These are phyloP conservation scores for Pythium diclinum DNA, from an alignment of 352 stramenopile genomes.

Conservation along the genomic window DNA sequence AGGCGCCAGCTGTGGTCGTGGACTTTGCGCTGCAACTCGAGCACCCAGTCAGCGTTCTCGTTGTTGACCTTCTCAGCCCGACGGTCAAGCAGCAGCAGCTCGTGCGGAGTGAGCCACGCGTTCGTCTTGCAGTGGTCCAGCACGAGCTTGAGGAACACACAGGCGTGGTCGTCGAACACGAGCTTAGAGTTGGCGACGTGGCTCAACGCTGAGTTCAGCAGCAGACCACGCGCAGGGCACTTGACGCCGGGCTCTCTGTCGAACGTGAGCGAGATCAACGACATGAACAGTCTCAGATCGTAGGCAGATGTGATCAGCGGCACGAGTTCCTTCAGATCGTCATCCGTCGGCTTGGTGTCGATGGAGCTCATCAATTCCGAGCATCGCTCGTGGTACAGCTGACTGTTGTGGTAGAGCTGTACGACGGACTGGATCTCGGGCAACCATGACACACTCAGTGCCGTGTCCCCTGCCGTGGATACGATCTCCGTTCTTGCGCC, in stretches of 20 bases:
- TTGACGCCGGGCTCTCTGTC: not conserved
- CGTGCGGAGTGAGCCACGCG: not conserved
- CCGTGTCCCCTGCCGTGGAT: not conserved
- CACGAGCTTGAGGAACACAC: not conserved
- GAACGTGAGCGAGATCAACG: not conserved
- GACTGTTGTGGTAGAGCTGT: conserved; percentile 15
- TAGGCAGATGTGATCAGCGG: conserved; percentile 16
- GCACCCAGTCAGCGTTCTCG: conserved; percentile 13
- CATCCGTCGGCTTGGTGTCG: not conserved
- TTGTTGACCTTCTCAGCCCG: conserved; percentile 22
- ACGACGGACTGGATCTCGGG: not conserved
- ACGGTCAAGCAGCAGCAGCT: not conserved
- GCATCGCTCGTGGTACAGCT: conserved; percentile 16
- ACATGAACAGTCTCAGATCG: conserved; percentile 2
- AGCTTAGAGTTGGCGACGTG: not conserved
- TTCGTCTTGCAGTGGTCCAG: not conserved
- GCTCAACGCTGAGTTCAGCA: not conserved
- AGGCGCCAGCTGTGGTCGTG: conserved; percentile 13
- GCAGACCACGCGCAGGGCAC: not conserved
- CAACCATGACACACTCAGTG: conserved; percentile 3
- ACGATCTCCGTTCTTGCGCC: conserved; percentile 2
- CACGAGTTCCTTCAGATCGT: conserved; percentile 2
- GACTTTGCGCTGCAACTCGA: conserved; percentile 9
- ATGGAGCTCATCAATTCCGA: not conserved
- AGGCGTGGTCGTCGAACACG: not conserved